Evolutionary conservation across 1,284 basidiomycete genomes (phyloP).

Genomic region (Ceratobasidium sp.): DNA sequence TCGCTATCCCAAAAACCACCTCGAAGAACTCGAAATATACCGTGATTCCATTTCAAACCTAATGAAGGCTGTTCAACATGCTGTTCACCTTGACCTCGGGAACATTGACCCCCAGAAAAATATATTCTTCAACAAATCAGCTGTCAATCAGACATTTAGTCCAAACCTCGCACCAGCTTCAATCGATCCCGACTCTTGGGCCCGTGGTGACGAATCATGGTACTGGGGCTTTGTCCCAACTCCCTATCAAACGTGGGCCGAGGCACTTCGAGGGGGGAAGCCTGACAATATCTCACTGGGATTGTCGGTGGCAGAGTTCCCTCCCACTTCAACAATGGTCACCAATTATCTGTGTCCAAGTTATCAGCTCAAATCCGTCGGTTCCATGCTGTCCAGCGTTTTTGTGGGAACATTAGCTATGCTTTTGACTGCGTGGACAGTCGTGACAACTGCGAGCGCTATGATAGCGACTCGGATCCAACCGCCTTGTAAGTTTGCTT

Average conservation of each 20-base stretch:
- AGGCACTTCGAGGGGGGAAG: neutral
- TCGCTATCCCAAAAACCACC: neutral
- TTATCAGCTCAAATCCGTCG: slow-evolving; percentile 6
- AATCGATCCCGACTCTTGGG: neutral
- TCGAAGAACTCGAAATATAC: neutral
- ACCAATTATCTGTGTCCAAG: slow-evolving; percentile 21
- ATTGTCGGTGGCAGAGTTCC: neutral
- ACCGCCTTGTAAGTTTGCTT: slow-evolving; percentile 18
- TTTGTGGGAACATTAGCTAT: slow-evolving; percentile 26
- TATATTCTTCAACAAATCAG: neutral
- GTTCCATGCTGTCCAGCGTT: slow-evolving; percentile 3
- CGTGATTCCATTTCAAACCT: slow-evolving; percentile 4
- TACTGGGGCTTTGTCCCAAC: slow-evolving; percentile 2
- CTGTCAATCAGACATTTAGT: neutral
- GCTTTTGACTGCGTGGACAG: slow-evolving; percentile 8
- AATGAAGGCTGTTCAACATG: neutral
- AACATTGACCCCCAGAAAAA: neutral
- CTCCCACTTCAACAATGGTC: neutral
- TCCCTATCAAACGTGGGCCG: slow-evolving; percentile 27
- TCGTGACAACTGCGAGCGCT: slow-evolving; percentile 7
- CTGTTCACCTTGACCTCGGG: slow-evolving; percentile 11
- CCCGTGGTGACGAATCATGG: neutral
- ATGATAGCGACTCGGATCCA: slow-evolving; percentile 9
- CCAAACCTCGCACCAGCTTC: neutral
- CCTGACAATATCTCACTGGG: neutral